Percentiles rank a stretch among this genome's conserved stretches.
phyloP scores from a whole-genome alignment of 257 asterid genomes.

The Ophiorrhiza pumila region DNA sequence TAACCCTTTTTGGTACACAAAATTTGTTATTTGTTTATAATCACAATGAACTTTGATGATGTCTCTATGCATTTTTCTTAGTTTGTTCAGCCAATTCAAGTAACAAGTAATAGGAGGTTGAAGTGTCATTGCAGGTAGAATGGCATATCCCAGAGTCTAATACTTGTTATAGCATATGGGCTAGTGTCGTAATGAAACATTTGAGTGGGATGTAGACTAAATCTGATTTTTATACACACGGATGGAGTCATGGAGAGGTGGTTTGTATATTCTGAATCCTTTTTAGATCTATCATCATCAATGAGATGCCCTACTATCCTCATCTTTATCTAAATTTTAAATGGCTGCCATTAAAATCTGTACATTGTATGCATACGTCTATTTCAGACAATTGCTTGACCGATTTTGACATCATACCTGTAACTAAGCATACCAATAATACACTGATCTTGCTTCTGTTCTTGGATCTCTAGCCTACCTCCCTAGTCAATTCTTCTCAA shows the following conservation, averaged over 20 bases:
- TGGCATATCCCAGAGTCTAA: not conserved
- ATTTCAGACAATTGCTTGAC: not conserved
- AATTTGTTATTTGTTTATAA: no score
- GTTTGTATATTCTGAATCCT: constrained; percentile 12
- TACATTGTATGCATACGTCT: constrained; percentile 7
- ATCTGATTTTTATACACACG: not conserved
- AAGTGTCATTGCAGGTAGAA: not conserved
- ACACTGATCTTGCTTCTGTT: not conserved
- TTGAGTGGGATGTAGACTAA: not conserved
- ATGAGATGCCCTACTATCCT: constrained; percentile 13
- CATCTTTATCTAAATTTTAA: constrained; percentile 4
- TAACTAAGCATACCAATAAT: constrained; percentile 8
- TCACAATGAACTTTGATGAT: no score
- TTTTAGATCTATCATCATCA: constrained; percentile 1
- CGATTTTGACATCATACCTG: constrained; percentile 19
- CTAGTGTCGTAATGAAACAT: not conserved
- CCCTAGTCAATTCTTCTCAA: not conserved
- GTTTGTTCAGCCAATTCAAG: not conserved
- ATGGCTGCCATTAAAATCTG: constrained; percentile 17
- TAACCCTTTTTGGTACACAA: not conserved
- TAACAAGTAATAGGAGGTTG: not conserved
- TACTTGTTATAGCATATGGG: not conserved
- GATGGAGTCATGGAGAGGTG: constrained; percentile 8
- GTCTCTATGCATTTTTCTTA: no score
- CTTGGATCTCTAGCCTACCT: not conserved